These are phyloP conservation scores for Pontederia crassipes DNA, from an alignment of 176 grass and related monocot species.

Conservation along the genomic window DNA sequence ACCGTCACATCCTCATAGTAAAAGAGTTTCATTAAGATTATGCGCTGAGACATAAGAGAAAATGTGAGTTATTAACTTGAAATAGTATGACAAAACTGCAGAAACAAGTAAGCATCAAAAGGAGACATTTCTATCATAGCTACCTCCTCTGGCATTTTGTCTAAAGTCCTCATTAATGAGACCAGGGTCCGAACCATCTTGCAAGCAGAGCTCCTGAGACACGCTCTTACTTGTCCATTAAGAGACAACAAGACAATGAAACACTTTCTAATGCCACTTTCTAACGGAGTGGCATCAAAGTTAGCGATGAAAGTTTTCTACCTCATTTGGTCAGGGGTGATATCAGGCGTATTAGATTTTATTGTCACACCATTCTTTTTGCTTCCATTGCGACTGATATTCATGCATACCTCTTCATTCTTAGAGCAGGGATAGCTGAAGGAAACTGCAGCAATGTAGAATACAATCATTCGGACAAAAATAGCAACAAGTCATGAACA, in stretches of 20 bases:
- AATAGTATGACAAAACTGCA: background rate
- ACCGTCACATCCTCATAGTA: constrained; percentile 91
- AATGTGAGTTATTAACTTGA: constrained; percentile 16
- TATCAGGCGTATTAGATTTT: constrained; percentile 57
- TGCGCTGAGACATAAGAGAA: constrained; percentile 46
- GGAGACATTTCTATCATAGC: background rate
- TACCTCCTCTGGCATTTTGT: constrained; percentile 95
- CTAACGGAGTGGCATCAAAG: background rate
- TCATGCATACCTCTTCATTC: constrained; percentile 78
- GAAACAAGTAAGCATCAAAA: background rate
- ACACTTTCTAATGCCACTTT: background rate
- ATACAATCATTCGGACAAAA: constrained; percentile 4
- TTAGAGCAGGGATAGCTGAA: constrained; percentile 70
- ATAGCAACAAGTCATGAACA: background rate
- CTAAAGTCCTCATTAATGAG: constrained; percentile 97
- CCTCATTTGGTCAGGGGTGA: constrained; percentile 99
- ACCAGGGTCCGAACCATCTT: constrained; percentile 96
- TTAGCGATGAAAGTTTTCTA: constrained; percentile 10
- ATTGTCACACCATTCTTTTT: constrained; percentile 61
- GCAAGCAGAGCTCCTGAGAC: constrained; percentile 75
- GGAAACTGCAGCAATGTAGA: constrained; percentile 39
- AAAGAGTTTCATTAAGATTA: constrained; percentile 93
- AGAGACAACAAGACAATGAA: background rate
- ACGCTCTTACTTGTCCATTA: background rate
- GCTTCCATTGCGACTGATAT: constrained; percentile 72